Conservation (phyloP, 1,139 yeast species). For the Taiozyma sp. region DNA sequence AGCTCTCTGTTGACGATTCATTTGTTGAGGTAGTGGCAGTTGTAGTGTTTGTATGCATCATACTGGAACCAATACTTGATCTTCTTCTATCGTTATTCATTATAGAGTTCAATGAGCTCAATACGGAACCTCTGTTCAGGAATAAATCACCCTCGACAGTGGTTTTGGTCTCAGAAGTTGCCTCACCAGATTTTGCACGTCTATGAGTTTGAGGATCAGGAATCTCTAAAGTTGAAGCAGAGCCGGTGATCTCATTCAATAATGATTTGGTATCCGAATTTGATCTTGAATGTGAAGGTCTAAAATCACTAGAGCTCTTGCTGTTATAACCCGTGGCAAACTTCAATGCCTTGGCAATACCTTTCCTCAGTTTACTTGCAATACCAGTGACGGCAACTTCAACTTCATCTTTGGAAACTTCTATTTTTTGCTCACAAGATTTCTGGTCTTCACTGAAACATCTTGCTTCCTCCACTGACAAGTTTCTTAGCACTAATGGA, state of each 20-base stretch:
- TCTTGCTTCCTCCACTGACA: slow-evolving; percentile 38
- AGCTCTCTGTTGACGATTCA: slow-evolving; percentile 3
- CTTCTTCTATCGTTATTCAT: slow-evolving; percentile 41
- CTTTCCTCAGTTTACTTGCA: slow-evolving; percentile 58
- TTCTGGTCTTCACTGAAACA: slow-evolving; percentile 26
- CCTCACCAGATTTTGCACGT: slow-evolving; percentile 20
- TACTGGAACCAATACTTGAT: slow-evolving; percentile 15
- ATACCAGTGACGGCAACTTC: slow-evolving; percentile 76
- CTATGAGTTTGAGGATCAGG: slow-evolving; percentile 6
- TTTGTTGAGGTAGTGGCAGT: slow-evolving; percentile 5
- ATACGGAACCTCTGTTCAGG: slow-evolving; percentile 40
- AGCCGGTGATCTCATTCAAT: background rate
- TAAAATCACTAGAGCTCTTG: background rate
- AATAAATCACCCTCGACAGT: slow-evolving; percentile 54
- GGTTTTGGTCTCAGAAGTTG: slow-evolving; percentile 38
- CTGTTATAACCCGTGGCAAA: slow-evolving; percentile 23
- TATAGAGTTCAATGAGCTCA: slow-evolving; percentile 46
- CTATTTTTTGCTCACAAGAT: slow-evolving; percentile 33
- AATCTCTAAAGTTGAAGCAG: background rate
- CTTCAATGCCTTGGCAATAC: slow-evolving; percentile 51
- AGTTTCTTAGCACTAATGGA: slow-evolving; percentile 65
- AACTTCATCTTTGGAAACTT: slow-evolving; percentile 64
- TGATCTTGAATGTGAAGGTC: slow-evolving; percentile 1
- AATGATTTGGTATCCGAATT: background rate
- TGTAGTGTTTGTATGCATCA: background rate